These are phyloP conservation scores for Dendrobium officinale DNA, from an alignment of 106 monocot genomes.

Conservation along the genomic window DNA sequence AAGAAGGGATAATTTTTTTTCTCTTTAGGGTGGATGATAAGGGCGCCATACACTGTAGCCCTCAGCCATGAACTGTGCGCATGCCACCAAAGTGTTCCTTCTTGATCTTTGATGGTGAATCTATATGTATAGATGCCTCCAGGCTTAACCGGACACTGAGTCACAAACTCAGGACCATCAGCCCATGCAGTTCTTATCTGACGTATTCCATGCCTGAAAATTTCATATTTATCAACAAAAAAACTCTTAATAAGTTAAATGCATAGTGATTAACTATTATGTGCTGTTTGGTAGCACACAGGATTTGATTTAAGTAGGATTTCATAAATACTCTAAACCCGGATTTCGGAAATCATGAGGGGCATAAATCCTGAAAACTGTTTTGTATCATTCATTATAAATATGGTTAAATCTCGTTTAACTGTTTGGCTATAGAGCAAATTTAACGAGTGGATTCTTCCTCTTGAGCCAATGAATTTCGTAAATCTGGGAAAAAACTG, in stretches of 20 bases:
- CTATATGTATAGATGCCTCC: constrained; percentile 45
- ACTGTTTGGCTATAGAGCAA: too few species aligned
- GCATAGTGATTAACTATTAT: too few species aligned
- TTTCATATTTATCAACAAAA: neutral
- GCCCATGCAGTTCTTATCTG: constrained; percentile 51
- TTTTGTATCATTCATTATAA: too few species aligned
- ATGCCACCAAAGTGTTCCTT: constrained; percentile 69
- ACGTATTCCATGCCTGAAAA: constrained; percentile 48
- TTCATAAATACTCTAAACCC: too few species aligned
- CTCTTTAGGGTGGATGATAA: constrained; percentile 45
- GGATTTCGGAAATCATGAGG: too few species aligned
- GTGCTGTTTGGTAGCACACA: too few species aligned
- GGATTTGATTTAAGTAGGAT: too few species aligned
- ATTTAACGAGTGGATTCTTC: too few species aligned
- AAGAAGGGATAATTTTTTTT: constrained; percentile 36
- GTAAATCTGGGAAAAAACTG: too few species aligned
- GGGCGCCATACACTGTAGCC: constrained; percentile 59
- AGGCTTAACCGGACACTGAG: constrained; percentile 56
- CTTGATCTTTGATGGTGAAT: constrained; percentile 47
- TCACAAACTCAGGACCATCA: constrained; percentile 53
- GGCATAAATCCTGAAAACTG: too few species aligned
- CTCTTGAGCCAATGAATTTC: too few species aligned
- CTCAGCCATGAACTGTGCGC: constrained; percentile 60
- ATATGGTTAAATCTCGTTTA: too few species aligned
- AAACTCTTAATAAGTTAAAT: neutral